phyloP scores from a whole-genome alignment of 495 filamentous ascomycete species.

The Trichocladium antarcticum region DNA sequence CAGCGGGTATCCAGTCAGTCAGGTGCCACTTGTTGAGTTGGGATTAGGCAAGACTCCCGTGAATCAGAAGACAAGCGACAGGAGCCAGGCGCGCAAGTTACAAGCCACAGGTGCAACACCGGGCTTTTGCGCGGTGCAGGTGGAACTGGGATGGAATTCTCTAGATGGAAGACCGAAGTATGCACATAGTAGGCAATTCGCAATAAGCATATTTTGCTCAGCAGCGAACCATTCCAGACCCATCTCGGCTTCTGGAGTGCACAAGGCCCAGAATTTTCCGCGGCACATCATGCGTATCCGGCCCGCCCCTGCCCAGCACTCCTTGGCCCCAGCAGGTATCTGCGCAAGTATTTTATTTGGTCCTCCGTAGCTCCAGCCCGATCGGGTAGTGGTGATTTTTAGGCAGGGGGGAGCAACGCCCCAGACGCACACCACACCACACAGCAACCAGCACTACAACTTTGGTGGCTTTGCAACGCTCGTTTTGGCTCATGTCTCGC shows the following conservation, averaged over 20 bases:
- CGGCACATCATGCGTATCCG: slow-evolving; percentile 24
- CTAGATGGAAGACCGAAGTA: too few species aligned
- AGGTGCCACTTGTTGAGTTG: neutral
- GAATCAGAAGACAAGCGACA: too few species aligned
- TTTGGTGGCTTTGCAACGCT: slow-evolving; percentile 5
- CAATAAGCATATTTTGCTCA: too few species aligned
- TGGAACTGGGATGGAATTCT: too few species aligned
- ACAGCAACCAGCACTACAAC: slow-evolving; percentile 2
- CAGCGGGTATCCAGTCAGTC: neutral
- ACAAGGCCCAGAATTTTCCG: slow-evolving; percentile 18
- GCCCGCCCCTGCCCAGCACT: slow-evolving; percentile 1
- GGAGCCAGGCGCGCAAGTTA: too few species aligned
- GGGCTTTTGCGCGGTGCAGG: too few species aligned
- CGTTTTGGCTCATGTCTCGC: slow-evolving; percentile 9
- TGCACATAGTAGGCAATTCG: too few species aligned
- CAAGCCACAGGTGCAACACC: too few species aligned
- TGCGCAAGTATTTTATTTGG: neutral
- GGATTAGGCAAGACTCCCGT: neutral
- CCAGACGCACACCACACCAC: neutral
- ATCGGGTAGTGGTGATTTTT: slow-evolving; percentile 10
- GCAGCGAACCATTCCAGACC: too few species aligned
- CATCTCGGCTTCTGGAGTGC: slow-evolving; percentile 15
- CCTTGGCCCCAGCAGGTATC: neutral
- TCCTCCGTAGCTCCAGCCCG: slow-evolving; percentile 3
- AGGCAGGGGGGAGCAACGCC: neutral